Evolutionary conservation across 495 filamentous ascomycete species (phyloP), one percentile per base, ranked within the genome.

Genomic region (Penicilliopsis zonata): DNA sequence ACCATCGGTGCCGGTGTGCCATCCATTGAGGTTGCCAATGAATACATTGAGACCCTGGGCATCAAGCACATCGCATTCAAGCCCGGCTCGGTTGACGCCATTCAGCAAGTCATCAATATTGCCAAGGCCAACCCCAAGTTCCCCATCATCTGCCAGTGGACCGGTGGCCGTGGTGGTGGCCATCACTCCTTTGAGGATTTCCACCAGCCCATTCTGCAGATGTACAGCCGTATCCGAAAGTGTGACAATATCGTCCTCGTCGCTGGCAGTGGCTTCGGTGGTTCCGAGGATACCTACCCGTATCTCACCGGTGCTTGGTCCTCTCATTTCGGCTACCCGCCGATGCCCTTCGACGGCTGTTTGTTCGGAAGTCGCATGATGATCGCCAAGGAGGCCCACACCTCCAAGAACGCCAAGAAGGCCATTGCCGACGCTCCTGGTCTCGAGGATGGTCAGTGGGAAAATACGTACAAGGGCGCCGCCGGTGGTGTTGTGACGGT

Each of bases 401-500:
- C 90, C 2, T 93, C 86, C 34, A 76, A 73, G 52, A 83, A 81
- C 32, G 90, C 88, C 32, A 98, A 98, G 66, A 76, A 92, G 60
- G 90, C 90, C 22, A 98, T 98, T 44, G 76, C 81, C 17, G 86
- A 94, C 42, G 90, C 88, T 8, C 72, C 78, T 37, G 90, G 90
- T 41, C 67, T 94, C 12, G 82, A 86, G 30, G 87, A 98, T 47
- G 57, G 59, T 40, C 73, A 93, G 35, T 98, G 90, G 90, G 90
- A 95, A 63, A 82, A 92, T 65, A 95, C 88, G 9, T 96, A 95
- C 68, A 88, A 90, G 55, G 79, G 83, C 3, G 61, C 84, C 23
- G 80, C 86, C 27, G 90, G 90, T 48, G 90, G 90, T 47, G 79
- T 98, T 18, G 84, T 98, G 45, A 95, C 90, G n/a, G 88, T 98